Percentiles rank a stretch among this genome's conserved stretches.
Conservation (phyloP, 805 yeast species). For the Monosporozyma aquatica region DNA sequence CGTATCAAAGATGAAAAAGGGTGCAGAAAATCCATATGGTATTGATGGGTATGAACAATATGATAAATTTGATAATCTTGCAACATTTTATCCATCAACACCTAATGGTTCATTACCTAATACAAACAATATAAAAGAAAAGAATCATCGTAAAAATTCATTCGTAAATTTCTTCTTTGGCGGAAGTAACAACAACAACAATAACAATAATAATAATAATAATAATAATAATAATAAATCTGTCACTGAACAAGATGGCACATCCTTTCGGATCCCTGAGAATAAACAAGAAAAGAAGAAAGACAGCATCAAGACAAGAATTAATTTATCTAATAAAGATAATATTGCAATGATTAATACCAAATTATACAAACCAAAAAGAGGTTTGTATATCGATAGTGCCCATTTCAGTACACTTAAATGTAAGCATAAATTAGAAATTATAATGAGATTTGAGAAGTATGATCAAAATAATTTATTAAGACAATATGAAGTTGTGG, state of each 20-base stretch:
- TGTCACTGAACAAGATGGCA: no score
- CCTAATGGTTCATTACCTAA: not conserved
- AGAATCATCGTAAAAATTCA: not conserved
- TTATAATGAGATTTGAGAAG: constrained; percentile 58
- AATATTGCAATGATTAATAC: constrained; percentile 15
- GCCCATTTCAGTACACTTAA: constrained; percentile 53
- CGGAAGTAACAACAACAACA: not conserved
- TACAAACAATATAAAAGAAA: not conserved
- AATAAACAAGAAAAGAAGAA: not conserved
- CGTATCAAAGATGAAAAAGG: constrained; percentile 15
- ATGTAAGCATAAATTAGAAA: constrained; percentile 59
- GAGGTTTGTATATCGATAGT: constrained; percentile 49
- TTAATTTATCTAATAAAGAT: not conserved
- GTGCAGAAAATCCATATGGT: constrained; percentile 26
- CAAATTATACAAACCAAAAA: constrained; percentile 18
- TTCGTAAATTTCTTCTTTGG: constrained; percentile 3
- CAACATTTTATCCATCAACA: not conserved
- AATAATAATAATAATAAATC: no score
- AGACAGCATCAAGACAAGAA: not conserved
- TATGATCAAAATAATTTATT: constrained; percentile 40
- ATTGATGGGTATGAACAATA: constrained; percentile 19
- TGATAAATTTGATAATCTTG: constrained; percentile 7
- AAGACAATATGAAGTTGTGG: constrained; percentile 73
- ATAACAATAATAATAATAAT: not conserved
- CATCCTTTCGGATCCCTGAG: no score